A percentile compares a stretch with the other conserved stretches of the same genome.
These are phyloP conservation scores for Carex littledalei DNA, from an alignment of 176 grass and related monocot genomes.

Conservation along the genomic window DNA sequence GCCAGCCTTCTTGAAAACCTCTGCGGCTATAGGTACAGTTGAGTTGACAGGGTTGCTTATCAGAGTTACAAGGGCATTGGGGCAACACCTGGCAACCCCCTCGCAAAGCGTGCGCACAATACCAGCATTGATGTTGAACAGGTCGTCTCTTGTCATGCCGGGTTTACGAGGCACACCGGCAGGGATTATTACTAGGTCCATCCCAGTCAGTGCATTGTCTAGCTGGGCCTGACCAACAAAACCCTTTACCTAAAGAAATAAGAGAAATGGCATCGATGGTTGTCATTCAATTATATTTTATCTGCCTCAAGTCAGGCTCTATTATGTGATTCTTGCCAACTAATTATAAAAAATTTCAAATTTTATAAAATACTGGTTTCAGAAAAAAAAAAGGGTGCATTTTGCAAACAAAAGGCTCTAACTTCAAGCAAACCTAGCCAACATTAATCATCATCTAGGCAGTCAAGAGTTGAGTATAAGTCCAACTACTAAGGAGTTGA, in stretches of 20 bases:
- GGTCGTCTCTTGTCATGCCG: slow-evolving; percentile 89
- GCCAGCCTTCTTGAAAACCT: slow-evolving; percentile 84
- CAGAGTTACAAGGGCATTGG: slow-evolving; percentile 72
- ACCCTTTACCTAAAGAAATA: slow-evolving; percentile 56
- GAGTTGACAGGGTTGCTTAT: slow-evolving; percentile 98
- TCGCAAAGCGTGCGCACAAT: slow-evolving; percentile 78
- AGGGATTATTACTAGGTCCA: slow-evolving; percentile 93
- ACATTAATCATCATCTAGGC: too few relatives aligned
- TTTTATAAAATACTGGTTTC: not conserved
- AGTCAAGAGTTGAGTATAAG: too few relatives aligned
- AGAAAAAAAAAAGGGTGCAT: not conserved
- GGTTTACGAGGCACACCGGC: slow-evolving; percentile 85
- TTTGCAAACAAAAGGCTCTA: not conserved
- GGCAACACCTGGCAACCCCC: slow-evolving; percentile 73
- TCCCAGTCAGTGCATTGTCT: slow-evolving; percentile 71
- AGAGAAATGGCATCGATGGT: not conserved
- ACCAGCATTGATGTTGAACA: slow-evolving; percentile 97
- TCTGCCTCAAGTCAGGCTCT: not conserved
- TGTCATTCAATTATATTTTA: not conserved
- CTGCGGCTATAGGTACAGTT: slow-evolving; percentile 77
- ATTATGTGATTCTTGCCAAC: not conserved
- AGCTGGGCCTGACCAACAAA: slow-evolving; percentile 74
- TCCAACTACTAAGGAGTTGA: too few relatives aligned
- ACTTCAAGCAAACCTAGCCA: too few relatives aligned
- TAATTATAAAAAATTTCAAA: not conserved